phyloP scores from a whole-genome alignment of 108 stramenopile species.

The Parmales sp. region DNA sequence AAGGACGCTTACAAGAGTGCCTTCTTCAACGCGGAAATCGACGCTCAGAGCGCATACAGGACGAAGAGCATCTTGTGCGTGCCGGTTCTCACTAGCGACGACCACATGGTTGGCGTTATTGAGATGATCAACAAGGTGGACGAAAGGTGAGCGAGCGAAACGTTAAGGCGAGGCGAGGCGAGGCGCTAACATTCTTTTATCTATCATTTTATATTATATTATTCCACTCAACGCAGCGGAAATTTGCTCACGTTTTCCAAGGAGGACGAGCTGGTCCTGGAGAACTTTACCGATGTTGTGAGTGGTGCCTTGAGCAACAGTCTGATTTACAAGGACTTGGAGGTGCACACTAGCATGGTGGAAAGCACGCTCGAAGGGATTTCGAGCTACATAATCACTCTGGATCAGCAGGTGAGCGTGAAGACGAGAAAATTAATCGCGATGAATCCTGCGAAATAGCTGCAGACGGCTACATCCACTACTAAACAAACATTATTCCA shows the following conservation, averaged over 20 bases:
- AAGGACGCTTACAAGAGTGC: slow-evolving; percentile 24
- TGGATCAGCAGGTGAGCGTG: not conserved
- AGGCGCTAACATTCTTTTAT: too few species aligned
- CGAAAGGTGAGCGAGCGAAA: too few species aligned
- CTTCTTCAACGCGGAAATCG: slow-evolving; percentile 19
- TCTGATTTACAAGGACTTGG: not conserved
- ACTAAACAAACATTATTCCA: too few species aligned
- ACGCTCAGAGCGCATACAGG: slow-evolving; percentile 20
- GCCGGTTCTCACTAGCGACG: not conserved
- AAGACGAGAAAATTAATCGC: too few species aligned
- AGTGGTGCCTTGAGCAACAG: not conserved
- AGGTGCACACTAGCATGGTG: slow-evolving; percentile 1
- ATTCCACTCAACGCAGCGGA: too few species aligned
- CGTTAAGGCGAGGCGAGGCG: too few species aligned
- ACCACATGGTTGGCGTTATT: not conserved
- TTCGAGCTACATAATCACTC: slow-evolving; percentile 1
- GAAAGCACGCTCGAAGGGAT: slow-evolving; percentile 5
- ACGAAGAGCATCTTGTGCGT: slow-evolving; percentile 23
- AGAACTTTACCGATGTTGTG: not conserved
- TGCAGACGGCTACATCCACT: too few species aligned
- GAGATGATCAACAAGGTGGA: slow-evolving; percentile 11
- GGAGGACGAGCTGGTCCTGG: not conserved
- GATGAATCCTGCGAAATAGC: too few species aligned
- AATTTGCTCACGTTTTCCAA: not conserved
- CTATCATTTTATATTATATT: too few species aligned